These are phyloP conservation scores for Cicer bijugum DNA, from an alignment of 306 rosid genomes.

Conservation along the genomic window DNA sequence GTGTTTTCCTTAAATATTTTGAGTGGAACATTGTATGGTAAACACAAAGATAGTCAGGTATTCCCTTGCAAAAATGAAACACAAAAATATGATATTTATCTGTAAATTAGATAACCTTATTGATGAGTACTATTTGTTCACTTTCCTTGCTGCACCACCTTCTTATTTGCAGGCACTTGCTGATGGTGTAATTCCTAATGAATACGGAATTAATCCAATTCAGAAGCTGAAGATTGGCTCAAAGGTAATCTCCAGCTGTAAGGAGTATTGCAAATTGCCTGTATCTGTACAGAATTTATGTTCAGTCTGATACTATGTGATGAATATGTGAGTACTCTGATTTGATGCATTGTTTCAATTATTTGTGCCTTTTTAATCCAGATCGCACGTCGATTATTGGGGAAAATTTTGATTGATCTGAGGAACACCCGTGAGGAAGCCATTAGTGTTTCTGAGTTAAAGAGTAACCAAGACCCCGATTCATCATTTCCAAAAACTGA, in stretches of 20 bases:
- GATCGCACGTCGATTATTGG: constrained; percentile 94
- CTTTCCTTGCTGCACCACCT: constrained; percentile 38
- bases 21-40: constrained; percentile 14
- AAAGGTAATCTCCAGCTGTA: constrained; percentile 57
- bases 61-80: constrained; percentile 13
- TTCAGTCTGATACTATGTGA: constrained; percentile 26
- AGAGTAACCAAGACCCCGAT: constrained; percentile 69
- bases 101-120: constrained; percentile 36
- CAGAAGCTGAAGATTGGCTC: constrained; percentile 97
- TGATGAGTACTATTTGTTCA: not conserved
- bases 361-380: constrained; percentile 46
- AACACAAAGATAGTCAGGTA: constrained; percentile 16
- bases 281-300: not conserved
- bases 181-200: constrained; percentile 97
- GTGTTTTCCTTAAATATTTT: constrained; percentile 15
- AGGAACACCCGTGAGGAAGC: constrained; percentile 97
- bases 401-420: constrained; percentile 88
- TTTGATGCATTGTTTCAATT: constrained; percentile 32
- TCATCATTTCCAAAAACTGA: constrained; percentile 50
- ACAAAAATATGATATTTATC: constrained; percentile 40
- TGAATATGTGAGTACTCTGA: constrained; percentile 29
- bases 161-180: constrained; percentile 76
- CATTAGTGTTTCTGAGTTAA: constrained; percentile 81
- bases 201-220: constrained; percentile 90
- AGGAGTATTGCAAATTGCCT: constrained; percentile 33